Base-by-base conservation (phyloP, 345 rosid species). In the Camelina sativa region DNA sequence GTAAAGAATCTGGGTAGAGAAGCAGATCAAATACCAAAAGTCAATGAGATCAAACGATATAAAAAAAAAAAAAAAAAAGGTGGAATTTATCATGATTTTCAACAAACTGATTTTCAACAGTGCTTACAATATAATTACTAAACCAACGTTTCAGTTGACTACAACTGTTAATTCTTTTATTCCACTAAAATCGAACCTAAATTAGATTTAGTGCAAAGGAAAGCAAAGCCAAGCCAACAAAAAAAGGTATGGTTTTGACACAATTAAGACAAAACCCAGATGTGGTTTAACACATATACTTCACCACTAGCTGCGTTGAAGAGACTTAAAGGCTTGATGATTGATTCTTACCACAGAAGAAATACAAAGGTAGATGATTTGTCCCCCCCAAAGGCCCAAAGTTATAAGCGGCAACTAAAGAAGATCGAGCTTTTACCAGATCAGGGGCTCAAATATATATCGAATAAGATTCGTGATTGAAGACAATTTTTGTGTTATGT, bases 21-120 rank as follows among this genome's bases (percentile, higher is more conserved):
- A 53, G 11, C 19, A 23, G 9, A 57, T 22, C 11, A 47, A 50
- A 22, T 41, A 19, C 65, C 65, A 61, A 60, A 51, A 56, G 71
- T 70, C 72, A 51, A 65, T 70, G 64, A 76, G 68, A 68, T 76
- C 52, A 38, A 59, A 50, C 53, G 25, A 25, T 25, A 23, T 2
- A 2, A 23, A 23, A 53, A 60, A 56, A 4, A 23, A 23, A 2
- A 23, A 23, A 53, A 60, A 56, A 4, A 67, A 47, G 48, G 76
- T 35, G 4, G 34, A 30, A 12, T 37, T 17, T 17, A 17, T 17
- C 17, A 17, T 17, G 17, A 17, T 17, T 17, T 17, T 17, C 17
- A 17, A 17, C 17, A 17, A 17, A 17, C 17, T 17, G 17, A 4
- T 10, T 5, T 60, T 37, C 64, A 9, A 59, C 35, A 57, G 2